Percentiles rank a stretch among this genome's conserved stretches.
These are phyloP conservation scores for Lolium multiflorum DNA, from an alignment of 176 grass and related monocot genomes.

Conservation along the genomic window DNA sequence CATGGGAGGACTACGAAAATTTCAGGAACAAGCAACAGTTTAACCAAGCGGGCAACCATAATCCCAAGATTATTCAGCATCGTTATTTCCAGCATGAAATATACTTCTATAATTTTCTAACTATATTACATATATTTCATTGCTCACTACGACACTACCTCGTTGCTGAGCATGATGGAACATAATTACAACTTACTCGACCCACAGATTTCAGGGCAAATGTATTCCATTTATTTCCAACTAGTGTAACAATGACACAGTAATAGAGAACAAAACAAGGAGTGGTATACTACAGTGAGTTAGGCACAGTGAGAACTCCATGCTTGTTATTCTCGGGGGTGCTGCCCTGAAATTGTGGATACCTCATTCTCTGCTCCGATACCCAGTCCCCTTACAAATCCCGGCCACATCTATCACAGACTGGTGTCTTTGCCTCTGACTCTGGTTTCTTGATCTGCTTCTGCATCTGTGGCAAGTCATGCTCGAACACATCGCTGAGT, in stretches of 20 bases:
- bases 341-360: neutral
- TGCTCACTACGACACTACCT: neutral
- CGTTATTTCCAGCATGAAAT: neutral
- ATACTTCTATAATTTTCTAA: neutral
- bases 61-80: neutral
- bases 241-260: neutral
- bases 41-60: neutral
- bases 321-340: neutral
- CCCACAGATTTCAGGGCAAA: neutral
- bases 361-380: neutral
- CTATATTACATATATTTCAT: neutral
- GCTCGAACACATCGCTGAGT: constrained; percentile 72
- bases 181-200: neutral
- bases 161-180: neutral
- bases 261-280: neutral
- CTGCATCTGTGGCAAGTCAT: constrained; percentile 78
- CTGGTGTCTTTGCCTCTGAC: constrained; percentile 43
- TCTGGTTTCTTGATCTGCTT: constrained; percentile 70
- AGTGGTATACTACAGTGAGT: neutral
- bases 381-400: constrained; percentile 38
- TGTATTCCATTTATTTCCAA: neutral
- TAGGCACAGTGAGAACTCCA: neutral
- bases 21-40: neutral
- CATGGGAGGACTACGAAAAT: neutral
- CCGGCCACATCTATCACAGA: constrained; percentile 75